A percentile compares a stretch with the other conserved stretches of the same genome.
These are phyloP conservation scores for Saccharum officinarum DNA, from an alignment of 176 grass and related monocot genomes.

Conservation along the genomic window DNA sequence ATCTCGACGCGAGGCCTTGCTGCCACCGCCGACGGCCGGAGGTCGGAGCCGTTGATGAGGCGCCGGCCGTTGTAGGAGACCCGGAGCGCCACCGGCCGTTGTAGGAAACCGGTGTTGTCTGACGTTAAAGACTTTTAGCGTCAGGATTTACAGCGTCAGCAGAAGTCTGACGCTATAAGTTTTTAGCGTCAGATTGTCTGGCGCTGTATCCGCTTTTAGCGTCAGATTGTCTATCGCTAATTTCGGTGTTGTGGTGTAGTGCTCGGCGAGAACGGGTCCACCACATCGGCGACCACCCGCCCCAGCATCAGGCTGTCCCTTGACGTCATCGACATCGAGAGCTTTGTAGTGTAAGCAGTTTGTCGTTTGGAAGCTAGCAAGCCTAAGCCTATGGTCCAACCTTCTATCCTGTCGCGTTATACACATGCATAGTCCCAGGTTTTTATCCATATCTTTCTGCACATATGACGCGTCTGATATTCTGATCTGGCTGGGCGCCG, in stretches of 20 bases:
- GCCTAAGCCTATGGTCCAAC: background rate
- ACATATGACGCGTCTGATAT: too few relatives aligned
- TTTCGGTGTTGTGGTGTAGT: too few relatives aligned
- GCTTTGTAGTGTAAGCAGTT: background rate
- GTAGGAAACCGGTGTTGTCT: too few relatives aligned
- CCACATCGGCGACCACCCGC: conserved; percentile 60
- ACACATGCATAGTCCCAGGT: background rate
- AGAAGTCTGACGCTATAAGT: too few relatives aligned
- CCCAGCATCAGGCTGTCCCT: conserved; percentile 53
- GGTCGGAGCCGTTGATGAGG: conserved; percentile 33
- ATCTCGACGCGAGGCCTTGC: conserved; percentile 57
- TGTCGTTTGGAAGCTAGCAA: background rate
- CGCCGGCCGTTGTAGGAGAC: conserved; percentile 43
- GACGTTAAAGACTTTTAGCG: too few relatives aligned
- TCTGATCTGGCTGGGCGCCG: too few relatives aligned
- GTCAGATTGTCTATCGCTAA: too few relatives aligned
- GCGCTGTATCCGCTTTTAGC: too few relatives aligned
- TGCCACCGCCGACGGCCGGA: conserved; percentile 49
- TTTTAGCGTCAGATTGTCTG: too few relatives aligned
- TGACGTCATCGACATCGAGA: conserved; percentile 31
- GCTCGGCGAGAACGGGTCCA: conserved; percentile 48
- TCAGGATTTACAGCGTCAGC: too few relatives aligned
- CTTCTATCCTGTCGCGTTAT: background rate
- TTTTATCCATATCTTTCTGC: too few relatives aligned
- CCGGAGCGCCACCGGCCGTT: conserved; percentile 35